Conservation (phyloP, 305 asterid species). For the Ajuga reptans region DNA sequence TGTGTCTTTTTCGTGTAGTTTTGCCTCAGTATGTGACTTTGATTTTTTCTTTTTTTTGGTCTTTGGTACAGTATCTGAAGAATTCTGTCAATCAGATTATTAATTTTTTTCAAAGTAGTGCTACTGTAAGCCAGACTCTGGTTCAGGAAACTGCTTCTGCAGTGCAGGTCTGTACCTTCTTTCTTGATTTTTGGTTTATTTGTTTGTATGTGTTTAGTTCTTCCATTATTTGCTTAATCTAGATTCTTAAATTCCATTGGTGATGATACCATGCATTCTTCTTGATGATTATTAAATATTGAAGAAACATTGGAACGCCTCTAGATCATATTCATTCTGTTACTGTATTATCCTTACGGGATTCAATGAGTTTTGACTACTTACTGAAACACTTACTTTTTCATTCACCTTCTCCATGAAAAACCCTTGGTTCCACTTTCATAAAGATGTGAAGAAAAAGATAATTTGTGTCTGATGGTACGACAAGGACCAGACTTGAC, state of each 20-base stretch:
- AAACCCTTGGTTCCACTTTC: neutral
- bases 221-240: neutral
- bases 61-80: constrained; percentile 69
- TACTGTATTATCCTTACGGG: neutral
- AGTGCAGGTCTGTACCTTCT: constrained; percentile 60
- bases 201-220: neutral
- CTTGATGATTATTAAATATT: neutral
- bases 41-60: constrained; percentile 8
- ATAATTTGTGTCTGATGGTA: too few species aligned
- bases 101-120: constrained; percentile 69
- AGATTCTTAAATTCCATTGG: neutral
- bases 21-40: constrained; percentile 8
- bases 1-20: constrained; percentile 12
- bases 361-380: neutral
- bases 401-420: neutral
- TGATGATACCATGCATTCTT: neutral
- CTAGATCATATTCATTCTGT: neutral
- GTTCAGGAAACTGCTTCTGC: constrained; percentile 97
- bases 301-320: neutral
- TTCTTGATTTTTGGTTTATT: constrained; percentile 10
- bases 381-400: neutral
- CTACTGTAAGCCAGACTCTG: constrained; percentile 77
- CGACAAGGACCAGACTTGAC: neutral
- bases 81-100: constrained; percentile 71
- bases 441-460: neutral